These are phyloP conservation scores for Mortierella polycephala DNA, from an alignment of 371 early-diverging fungal species.

Conservation along the genomic window DNA sequence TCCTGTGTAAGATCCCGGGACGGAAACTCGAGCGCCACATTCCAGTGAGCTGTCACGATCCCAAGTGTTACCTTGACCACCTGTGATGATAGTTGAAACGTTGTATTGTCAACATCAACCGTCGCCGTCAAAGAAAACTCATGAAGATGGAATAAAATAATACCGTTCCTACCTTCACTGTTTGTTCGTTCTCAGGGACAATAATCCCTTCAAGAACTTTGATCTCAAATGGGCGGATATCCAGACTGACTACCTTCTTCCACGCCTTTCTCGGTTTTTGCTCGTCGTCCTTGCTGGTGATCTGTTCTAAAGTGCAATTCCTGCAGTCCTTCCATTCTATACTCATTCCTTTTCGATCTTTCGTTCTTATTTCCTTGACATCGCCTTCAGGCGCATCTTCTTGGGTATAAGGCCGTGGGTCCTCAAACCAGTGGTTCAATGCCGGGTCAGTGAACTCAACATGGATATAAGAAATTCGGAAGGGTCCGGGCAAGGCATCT, in stretches of 20 bases:
- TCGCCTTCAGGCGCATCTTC: background rate
- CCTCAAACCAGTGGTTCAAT: conserved; percentile 36
- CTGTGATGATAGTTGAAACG: conserved; percentile 2
- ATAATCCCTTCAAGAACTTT: conserved; percentile 74
- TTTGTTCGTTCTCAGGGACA: conserved; percentile 66
- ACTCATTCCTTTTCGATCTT: conserved; percentile 47
- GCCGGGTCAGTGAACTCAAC: conserved; percentile 67
- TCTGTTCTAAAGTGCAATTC: conserved; percentile 40
- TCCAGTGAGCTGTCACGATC: conserved; percentile 39
- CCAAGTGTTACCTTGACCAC: conserved; percentile 42
- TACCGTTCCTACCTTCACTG: conserved; percentile 62
- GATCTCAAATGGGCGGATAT: conserved; percentile 62
- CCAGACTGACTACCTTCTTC: conserved; percentile 58
- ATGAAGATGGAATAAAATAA: background rate
- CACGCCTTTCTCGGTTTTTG: conserved; percentile 23
- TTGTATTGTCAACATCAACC: background rate
- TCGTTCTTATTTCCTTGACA: conserved; percentile 2
- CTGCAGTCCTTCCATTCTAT: conserved; percentile 55
- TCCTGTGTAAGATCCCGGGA: conserved; percentile 10
- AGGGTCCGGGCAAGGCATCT: conserved; percentile 52
- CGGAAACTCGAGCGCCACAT: conserved; percentile 42
- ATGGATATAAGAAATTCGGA: conserved; percentile 59
- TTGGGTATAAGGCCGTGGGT: conserved; percentile 42
- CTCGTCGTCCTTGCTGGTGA: background rate
- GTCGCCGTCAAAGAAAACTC: background rate